Base-by-base conservation (phyloP, 768 basidiomycete species). In the Tubosaeta brunneosetosa region DNA sequence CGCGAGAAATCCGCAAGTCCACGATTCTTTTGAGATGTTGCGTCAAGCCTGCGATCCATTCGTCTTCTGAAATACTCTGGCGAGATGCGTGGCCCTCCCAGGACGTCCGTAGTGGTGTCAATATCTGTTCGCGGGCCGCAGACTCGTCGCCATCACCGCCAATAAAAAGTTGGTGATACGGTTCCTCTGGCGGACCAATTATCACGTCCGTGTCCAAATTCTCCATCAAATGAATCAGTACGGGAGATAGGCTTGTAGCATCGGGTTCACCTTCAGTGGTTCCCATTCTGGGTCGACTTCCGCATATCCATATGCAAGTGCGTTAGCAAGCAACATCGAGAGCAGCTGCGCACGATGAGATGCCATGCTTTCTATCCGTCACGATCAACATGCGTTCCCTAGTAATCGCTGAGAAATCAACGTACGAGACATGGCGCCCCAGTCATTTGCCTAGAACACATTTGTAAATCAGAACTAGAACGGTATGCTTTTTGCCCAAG, bases 391-490 rank as follows among this genome's bases (percentile, higher is more conserved):
- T 16, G 34, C 4, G 7, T 36, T n/a, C 29, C 34, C 34, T 6
- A 14, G 12, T 13, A 6, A 36, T 16, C 14, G 16, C 31, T 16
- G 34, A n/a, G 14, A 0, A 14, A 6, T 16, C 1, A 36, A 36
- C 81, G 40, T 57, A 85, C 83, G 81, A 43, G 82, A 82, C 45
- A 84, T 68, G 0, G 83, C 73, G 16, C 80, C 79, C 83, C 83
- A 85, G 53, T 85, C 83, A 36, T 83, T 83, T 1, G 78, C 75
- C 83, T 83, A 50, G 6, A 42, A 4, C 22, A 22, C 22, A 22
- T 22, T 22, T 22, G 1, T 3, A 6, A 44, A 17, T 48, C 11
- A 58, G 41, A 8, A 27, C 0, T 25, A 25, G 12, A 6, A 25
- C 40, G 3, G 84, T 53, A 8, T 62, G 63, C 26, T 25, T 3